Evolutionary conservation across 2,329 filamentous ascomycete genomes (phyloP), one percentile per base, ranked within the genome.

Genomic region (Pleurostoma richardsiae): DNA sequence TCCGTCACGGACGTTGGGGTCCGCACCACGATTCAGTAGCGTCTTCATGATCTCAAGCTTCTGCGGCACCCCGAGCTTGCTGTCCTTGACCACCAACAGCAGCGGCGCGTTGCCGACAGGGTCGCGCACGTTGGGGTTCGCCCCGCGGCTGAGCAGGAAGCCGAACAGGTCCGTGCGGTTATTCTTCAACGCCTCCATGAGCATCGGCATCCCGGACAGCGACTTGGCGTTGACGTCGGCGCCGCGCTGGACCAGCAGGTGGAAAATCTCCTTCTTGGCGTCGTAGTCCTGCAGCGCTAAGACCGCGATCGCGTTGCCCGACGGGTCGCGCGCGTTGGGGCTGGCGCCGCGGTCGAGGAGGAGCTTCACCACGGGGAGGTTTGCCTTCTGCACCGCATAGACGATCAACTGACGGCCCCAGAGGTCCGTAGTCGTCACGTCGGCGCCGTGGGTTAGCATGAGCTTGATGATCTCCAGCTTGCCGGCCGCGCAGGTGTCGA

Each of bases 341-440:
- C 59, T 57, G 3, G 62, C 62, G 0, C 66, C 65, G 10, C 52
- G 52, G 6, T 59, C 52, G 1, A 69, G 52, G 3, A 69, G 56
- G 1, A 67, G 46, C 4, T 56, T 50, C 10, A 61, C 53, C 50
- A 67, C 57, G 3, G 59, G 59, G 2, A 54, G 48, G 8, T 49
- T 40, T 46, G 49, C 49, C 38, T 53, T 44, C 19, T 38, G 8
- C n/a, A 51, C 27, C 4, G 52, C 52, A 27, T 49, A 40, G 36
- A 49, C 49, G 6, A 54, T 27, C 5, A 44, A 33, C 4, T 48
- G 40, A 28, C 49, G 47, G n/a, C 49, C 53, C 3, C 41, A 48
- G 8, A 51, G 41, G 33, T 53, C 42, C 48, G 42, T 29, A 27
- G 54, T 49, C 51, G 62, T 59, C 33, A 61, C 47, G 50, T 62